Percentiles rank a stretch among this genome's conserved stretches.
These are phyloP conservation scores for Pichia sp. DNA, from an alignment of 1,139 yeast species.

Conservation along the genomic window DNA sequence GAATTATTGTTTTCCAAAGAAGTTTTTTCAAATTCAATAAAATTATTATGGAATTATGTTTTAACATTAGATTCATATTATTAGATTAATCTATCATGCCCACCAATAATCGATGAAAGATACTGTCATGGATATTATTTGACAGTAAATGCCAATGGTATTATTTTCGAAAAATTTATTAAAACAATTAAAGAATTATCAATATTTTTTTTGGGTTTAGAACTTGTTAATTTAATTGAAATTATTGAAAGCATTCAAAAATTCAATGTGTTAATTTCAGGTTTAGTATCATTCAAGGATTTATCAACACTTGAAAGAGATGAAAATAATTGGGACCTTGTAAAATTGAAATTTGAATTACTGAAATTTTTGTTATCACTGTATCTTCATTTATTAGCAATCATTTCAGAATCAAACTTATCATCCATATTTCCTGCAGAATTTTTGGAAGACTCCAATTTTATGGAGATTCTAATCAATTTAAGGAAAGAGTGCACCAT, in stretches of 20 bases:
- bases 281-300: slow-evolving; percentile 3
- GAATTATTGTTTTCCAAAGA: slow-evolving; percentile 7
- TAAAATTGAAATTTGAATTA: slow-evolving; percentile 8
- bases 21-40: slow-evolving; percentile 5
- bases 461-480: not conserved
- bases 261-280: not conserved
- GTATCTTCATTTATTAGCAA: not conserved
- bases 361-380: slow-evolving; percentile 1
- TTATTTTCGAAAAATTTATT: not conserved
- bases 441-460: slow-evolving; percentile 1
- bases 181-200: slow-evolving; percentile 4
- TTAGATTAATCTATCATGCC: not conserved
- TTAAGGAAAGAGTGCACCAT: slow-evolving; percentile 1
- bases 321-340: slow-evolving; percentile 10
- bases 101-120: slow-evolving; percentile 12
- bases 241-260: not conserved
- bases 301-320: slow-evolving; percentile 1
- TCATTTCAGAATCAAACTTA: slow-evolving; percentile 1
- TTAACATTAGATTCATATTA: slow-evolving; percentile 11
- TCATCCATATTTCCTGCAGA: not conserved
- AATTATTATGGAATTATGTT: slow-evolving; percentile 16
- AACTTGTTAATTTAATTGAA: slow-evolving; percentile 3
- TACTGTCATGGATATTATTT: slow-evolving; percentile 12
- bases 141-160: not conserved
- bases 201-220: not conserved